Base-by-base conservation (phyloP, 768 basidiomycete genomes). In the Calocybe indica region DNA sequence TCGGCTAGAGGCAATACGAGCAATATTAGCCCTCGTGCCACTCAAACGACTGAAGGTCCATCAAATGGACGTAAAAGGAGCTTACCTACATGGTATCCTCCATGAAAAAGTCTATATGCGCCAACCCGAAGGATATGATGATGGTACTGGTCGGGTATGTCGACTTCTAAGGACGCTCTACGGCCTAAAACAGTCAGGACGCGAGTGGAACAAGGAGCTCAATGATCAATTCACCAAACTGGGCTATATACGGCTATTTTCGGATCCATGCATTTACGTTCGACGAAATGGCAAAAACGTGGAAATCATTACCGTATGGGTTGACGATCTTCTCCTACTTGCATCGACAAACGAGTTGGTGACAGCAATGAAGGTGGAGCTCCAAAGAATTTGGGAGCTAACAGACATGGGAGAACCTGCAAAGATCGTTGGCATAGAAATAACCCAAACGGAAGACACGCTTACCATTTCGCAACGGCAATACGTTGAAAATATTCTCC, bases 261-360 rank as follows among this genome's bases (percentile, higher is more conserved):
- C n/a, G n/a, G n/a, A n/a, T n/a, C n/a, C n/a, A n/a, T n/a, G n/a
- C n/a, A n/a, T n/a, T n/a, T n/a, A n/a, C n/a, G n/a, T n/a, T n/a
- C n/a, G n/a, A n/a, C n/a, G n/a, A n/a, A n/a, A n/a, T 14, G 41
- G 22, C 6, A 31, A 8, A 22, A 42, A 7, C 5, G 10, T 42
- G 28, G 22, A 12, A 9, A 59, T 63, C 12, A 37, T 61, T 30
- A 47, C 53, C 1, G 47, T 68, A 0, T 62, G 61, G 48, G 62
- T 73, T 1, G 65, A 74, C 47, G 66, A 73, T 52, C 58, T 65
- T 40, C 52, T 64, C 0, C 53, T 65, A 7, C 47, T 65, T 9
- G 57, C 61, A 2, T 50, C 31, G 14, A 48, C 58, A 6, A 32
- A 51, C 7, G 32, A 29, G 3, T 29, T 28, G 7, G 58, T 60